Base-by-base conservation (phyloP, 2,329 filamentous ascomycete genomes). In the Davidsoniella virescens region DNA sequence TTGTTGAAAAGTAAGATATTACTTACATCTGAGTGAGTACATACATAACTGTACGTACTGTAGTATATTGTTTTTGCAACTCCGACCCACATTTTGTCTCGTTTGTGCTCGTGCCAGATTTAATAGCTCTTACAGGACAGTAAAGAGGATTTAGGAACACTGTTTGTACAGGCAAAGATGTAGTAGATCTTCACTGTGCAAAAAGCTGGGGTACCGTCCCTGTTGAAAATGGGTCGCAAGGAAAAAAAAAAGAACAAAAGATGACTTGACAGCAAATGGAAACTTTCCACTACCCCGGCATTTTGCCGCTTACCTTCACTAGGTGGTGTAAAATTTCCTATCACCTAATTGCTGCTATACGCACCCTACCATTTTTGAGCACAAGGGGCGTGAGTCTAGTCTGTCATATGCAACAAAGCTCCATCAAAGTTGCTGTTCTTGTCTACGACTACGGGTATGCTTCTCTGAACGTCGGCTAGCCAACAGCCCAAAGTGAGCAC, bases 231-330 rank as follows among this genome's bases (percentile, higher is more conserved):
- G 38, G 8, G 44, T 25, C 37, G 44, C 44, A 38, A 23, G 25
- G 33, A 36, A 37, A 18, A 36, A 18, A 47, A 47, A 38, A 37
- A 39, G 17, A 47, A 39, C 26, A 47, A 47, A 47, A 36, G 44
- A 47, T 47, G 44, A 47, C 44, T 23, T 47, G 44, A 29, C 44
- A 47, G 36, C 25, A 47, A 38, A 38, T 37, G 44, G 44, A 47
- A 47, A 47, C 44, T 47, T 47, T 23, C 44, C 38, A 14, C 38
- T 39, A 39, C 38, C 44, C 44, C 14, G n/a, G 38, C 38, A 33
- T 36, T 20, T 37, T 3, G 44, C 44, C 20, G 4, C 5, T 14
- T n/a, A n/a, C n/a, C n/a, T 44, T 44, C 29, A 29, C 25, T 9
- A 33, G 29, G 29, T 33, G 10, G 29, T 33, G 29, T 12, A 33